Percentiles rank a stretch among this genome's conserved stretches.
phyloP scores from a whole-genome alignment of 176 grass and related monocot species.

The Chrysopogon serrulatus region DNA sequence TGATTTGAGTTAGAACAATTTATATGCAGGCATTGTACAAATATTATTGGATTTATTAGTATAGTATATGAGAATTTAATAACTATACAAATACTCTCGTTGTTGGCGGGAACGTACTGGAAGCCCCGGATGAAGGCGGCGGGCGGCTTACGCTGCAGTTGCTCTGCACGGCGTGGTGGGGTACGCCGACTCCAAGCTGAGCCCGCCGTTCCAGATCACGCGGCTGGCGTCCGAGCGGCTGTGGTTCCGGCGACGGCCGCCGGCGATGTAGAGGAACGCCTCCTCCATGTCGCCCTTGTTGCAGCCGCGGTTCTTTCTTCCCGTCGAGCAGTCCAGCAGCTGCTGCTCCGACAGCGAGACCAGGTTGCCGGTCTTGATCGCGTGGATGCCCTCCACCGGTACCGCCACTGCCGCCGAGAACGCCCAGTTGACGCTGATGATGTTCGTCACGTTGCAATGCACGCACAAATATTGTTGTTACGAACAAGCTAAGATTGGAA shows the following conservation, averaged over 20 bases:
- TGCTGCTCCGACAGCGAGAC: no score
- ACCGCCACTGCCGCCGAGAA: not conserved
- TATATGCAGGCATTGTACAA: no score
- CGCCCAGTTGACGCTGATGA: not conserved
- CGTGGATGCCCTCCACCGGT: not conserved
- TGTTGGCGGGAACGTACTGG: not conserved
- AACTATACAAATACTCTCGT: no score
- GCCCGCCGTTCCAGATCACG: no score
- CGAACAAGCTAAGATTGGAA: no score
- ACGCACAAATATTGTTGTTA: no score
- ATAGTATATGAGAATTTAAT: no score
- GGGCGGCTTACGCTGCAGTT: not conserved
- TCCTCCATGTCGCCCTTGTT: not conserved
- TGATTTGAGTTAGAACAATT: no score
- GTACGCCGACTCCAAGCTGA: not conserved
- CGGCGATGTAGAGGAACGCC: not conserved
- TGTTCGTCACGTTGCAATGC: no score
- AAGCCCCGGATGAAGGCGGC: not conserved
- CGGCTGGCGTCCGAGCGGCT: no score
- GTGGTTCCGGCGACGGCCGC: no score
- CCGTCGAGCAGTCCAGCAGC: not conserved
- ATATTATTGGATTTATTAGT: no score
- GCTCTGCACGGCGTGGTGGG: not conserved
- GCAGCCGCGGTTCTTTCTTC: not conserved
- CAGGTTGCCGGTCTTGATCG: not conserved